These are phyloP conservation scores for Leishmania lainsoni DNA, from an alignment of 208 protist genomes.

Conservation along the genomic window DNA sequence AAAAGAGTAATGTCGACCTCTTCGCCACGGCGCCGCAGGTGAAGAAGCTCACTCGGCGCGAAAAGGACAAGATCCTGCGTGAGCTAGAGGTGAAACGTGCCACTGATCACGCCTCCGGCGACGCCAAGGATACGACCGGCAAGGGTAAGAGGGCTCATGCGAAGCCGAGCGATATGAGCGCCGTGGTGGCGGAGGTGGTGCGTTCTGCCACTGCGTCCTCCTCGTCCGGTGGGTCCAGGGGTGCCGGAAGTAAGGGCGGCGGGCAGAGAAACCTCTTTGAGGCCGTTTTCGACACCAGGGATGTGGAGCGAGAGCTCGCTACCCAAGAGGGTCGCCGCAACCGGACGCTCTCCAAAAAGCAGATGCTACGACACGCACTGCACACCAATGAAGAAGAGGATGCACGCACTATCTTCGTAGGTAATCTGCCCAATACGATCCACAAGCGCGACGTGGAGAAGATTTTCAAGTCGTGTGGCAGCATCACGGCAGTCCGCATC, in stretches of 20 bases:
- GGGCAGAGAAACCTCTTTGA: constrained; percentile 37
- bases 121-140: background rate
- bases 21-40: constrained; percentile 85
- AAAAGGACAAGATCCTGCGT: constrained; percentile 61
- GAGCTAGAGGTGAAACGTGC: constrained; percentile 39
- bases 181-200: constrained; percentile 21
- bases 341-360: constrained; percentile 57
- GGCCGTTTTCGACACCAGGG: constrained; percentile 53
- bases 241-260: background rate
- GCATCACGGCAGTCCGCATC: constrained; percentile 77
- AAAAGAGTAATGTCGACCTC: constrained; percentile 76
- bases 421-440: constrained; percentile 89
- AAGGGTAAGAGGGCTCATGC: constrained; percentile 8
- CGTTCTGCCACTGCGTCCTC: constrained; percentile 5
- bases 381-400: constrained; percentile 87
- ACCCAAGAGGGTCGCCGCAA: constrained; percentile 31
- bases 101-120: background rate
- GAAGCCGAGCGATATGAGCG: constrained; percentile 10
- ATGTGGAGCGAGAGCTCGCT: constrained; percentile 32
- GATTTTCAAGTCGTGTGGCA: constrained; percentile 81
- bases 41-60: constrained; percentile 80
- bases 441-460: constrained; percentile 66
- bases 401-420: constrained; percentile 88
- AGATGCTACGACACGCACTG: constrained; percentile 74
- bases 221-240: constrained; percentile 2